Base-by-base conservation (phyloP, 2,329 filamentous ascomycete species). In the Aspergillus luchuensis region DNA sequence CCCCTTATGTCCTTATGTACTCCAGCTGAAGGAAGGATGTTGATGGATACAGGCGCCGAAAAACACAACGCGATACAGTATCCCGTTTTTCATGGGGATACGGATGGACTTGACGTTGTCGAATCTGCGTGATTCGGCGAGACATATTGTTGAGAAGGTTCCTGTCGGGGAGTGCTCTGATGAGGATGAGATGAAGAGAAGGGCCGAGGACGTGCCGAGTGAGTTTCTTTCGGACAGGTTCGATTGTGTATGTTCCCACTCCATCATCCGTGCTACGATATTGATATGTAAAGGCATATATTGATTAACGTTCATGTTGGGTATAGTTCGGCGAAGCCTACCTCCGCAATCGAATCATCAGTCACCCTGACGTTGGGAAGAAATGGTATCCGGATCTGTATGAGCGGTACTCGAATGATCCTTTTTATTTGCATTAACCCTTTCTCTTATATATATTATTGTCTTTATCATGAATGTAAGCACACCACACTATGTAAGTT, bases 71-170 rank as follows among this genome's bases (percentile, higher is more conserved):
- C 62, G 74, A 55, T 76, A 76, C 62, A 84, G 81, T 41, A 81
- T 86, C 15, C 83, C 84, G 0, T 86, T 84, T 70, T 86, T 86
- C 71, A 82, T 84, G 38, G 82, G 80, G 4, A 82, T 85, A 36
- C 80, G 80, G 10, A 59, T 75, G 58, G 71, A 74, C 78, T 80
- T 74, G 76, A 85, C 71, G 68, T 80, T 85, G 52, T 80, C 84
- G 0, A 55, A 73, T 28, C 67, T 76, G 2, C 63, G 72, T 17
- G 65, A 72, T 33, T 73, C 72, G 0, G 72, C 73, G 2, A 65
- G 67, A 1, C 72, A 76, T 43, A 75, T 76, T 45, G 70, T 74
- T 8, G 39, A 62, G 5, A 60, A 59, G 1, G 73, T 76, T 19
- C 74, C 74, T 2, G 64, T 63, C 0, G 33, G 11, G 4, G 0